These are phyloP conservation scores for Leccinum incarnatum DNA, from an alignment of 768 basidiomycete species.

Conservation along the genomic window DNA sequence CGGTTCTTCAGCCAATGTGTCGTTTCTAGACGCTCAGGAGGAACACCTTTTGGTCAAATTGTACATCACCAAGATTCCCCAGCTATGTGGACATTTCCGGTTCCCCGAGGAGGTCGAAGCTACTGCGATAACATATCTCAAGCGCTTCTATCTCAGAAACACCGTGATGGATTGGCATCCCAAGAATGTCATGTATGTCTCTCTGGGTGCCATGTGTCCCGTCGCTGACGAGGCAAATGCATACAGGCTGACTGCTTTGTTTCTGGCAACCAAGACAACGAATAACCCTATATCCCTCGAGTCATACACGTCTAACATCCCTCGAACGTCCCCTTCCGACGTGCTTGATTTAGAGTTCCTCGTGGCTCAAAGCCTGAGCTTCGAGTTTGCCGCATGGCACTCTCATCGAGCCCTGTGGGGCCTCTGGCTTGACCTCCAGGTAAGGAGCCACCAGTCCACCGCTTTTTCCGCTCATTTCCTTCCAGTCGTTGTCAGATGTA, in stretches of 20 bases:
- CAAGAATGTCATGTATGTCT: constrained; percentile 89
- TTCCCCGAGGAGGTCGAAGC: constrained; percentile 93
- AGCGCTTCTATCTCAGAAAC: constrained; percentile 95
- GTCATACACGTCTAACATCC: constrained; percentile 77
- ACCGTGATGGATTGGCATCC: constrained; percentile 99
- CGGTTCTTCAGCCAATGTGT: constrained; percentile 68
- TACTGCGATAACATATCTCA: constrained; percentile 88
- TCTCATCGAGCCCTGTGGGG: constrained; percentile 87
- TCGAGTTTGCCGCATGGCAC: constrained; percentile 95
- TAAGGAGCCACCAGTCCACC: constrained; percentile 30
- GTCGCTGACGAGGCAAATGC: background rate
- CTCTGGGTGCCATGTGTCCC: background rate
- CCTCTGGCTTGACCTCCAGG: constrained; percentile 85
- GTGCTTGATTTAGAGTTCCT: constrained; percentile 95
- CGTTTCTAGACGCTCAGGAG: constrained; percentile 74
- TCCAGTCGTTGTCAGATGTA: constrained; percentile 57
- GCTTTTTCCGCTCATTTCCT: constrained; percentile 9
- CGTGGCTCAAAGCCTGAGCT: constrained; percentile 89
- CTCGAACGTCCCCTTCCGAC: constrained; percentile 75
- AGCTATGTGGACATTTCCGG: constrained; percentile 79
- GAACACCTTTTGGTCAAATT: constrained; percentile 87
- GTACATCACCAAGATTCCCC: constrained; percentile 83
- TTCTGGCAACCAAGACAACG: constrained; percentile 96
- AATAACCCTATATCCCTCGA: constrained; percentile 90
- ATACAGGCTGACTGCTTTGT: constrained; percentile 87